Evolutionary conservation across 139 green algal species (phyloP).

Genomic region (Micractinium conductrix): DNA sequence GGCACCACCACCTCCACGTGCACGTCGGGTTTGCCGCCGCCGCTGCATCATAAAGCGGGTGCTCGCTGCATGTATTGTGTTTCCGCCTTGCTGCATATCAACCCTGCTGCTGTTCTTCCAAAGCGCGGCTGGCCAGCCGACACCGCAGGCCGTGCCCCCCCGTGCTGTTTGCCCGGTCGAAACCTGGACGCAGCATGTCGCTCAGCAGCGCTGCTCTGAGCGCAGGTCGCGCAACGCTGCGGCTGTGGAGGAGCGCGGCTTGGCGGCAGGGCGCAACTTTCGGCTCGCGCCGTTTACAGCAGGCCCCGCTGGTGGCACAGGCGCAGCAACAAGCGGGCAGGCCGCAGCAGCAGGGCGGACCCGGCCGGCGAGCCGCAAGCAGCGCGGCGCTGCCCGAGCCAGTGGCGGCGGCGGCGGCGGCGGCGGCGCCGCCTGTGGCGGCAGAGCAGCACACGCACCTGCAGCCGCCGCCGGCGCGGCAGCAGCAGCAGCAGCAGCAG

Average conservation of each 20-base stretch:
- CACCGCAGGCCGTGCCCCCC: too few species aligned
- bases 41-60: too few species aligned
- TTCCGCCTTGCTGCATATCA: too few species aligned
- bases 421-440: background rate
- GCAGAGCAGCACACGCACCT: background rate
- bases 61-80: too few species aligned
- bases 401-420: background rate
- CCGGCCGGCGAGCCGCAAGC: background rate
- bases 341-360: constrained; percentile 3
- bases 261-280: background rate
- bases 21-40: too few species aligned
- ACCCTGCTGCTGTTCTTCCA: too few species aligned
- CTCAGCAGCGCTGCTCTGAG: background rate
- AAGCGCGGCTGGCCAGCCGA: too few species aligned
- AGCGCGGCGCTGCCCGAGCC: background rate
- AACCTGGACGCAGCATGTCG: background rate
- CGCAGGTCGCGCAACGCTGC: background rate
- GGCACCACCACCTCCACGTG: too few species aligned
- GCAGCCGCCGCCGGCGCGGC: background rate
- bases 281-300: background rate
- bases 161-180: too few species aligned
- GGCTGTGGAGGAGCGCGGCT: background rate
- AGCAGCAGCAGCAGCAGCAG: background rate
- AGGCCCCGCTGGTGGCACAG: background rate
- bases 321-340: background rate